phyloP scores from a whole-genome alignment of 2,329 filamentous ascomycete species.

The Cordyceps javanica region DNA sequence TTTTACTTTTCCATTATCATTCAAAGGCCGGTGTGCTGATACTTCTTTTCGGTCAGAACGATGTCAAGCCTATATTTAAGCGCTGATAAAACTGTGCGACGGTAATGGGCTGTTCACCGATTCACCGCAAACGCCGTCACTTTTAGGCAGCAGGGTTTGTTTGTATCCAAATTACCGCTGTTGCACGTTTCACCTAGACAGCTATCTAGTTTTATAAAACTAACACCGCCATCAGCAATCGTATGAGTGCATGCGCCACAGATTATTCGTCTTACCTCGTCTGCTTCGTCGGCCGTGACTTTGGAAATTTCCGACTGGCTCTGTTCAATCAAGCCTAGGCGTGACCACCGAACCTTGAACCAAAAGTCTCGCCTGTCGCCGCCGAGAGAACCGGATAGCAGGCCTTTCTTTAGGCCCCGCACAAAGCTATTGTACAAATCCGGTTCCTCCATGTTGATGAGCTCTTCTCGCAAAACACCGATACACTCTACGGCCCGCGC shows the following conservation, averaged over 20 bases:
- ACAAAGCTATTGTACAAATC: conserved; percentile 71
- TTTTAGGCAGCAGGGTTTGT: not conserved
- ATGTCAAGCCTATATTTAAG: not conserved
- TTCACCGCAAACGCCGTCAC: not conserved
- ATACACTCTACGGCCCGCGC: conserved; percentile 69
- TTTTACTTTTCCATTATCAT: not conserved
- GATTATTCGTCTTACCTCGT: conserved; percentile 38
- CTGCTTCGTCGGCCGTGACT: conserved; percentile 66
- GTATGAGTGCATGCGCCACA: not conserved
- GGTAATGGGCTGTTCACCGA: not conserved
- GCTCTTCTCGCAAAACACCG: conserved; percentile 69
- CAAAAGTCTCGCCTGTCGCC: conserved; percentile 80
- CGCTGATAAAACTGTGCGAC: not conserved
- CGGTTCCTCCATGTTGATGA: conserved; percentile 70
- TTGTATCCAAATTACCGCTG: not conserved
- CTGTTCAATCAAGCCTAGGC: conserved; percentile 67
- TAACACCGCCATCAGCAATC: conserved; percentile 22
- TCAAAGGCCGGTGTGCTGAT: not conserved
- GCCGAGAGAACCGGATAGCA: conserved; percentile 63
- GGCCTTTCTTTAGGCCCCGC: conserved; percentile 61
- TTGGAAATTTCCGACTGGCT: conserved; percentile 56
- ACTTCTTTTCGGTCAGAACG: not conserved
- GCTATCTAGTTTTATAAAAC: conserved; percentile 33
- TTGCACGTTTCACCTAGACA: not conserved
- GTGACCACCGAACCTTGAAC: conserved; percentile 62